Evolutionary conservation across 305 asterid genomes (phyloP).

Genomic region (Fraxinus angustifolia): DNA sequence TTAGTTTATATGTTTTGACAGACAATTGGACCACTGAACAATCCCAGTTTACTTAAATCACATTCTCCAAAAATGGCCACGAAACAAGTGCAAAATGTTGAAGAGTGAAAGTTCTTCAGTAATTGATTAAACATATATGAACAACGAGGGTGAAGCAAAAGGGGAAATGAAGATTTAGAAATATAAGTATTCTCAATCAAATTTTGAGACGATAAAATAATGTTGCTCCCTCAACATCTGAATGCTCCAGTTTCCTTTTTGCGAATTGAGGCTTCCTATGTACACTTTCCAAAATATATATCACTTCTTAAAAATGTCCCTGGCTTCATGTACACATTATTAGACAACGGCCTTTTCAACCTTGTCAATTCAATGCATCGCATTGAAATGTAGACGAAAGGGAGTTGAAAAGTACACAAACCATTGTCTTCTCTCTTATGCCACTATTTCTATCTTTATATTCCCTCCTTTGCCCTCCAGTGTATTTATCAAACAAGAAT

Average conservation of each 20-base stretch:
- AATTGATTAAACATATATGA: constrained; percentile 5
- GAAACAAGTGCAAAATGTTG: not conserved
- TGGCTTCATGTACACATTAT: not conserved
- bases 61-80: not conserved
- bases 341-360: not conserved
- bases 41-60: not conserved
- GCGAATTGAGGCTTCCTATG: not conserved
- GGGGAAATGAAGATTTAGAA: not conserved
- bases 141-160: not conserved
- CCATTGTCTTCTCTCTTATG: not conserved
- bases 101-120: not conserved
- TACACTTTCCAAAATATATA: not conserved
- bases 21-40: not conserved
- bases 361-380: not conserved
- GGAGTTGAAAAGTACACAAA: not conserved
- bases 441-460: not conserved
- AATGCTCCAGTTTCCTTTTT: not conserved
- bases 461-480: not conserved
- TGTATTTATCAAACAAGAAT: not conserved
- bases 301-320: not conserved
- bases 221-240: not conserved
- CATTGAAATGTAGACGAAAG: not conserved
- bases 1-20: not conserved
- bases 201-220: not conserved
- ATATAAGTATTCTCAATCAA: not conserved